A percentile compares a stretch with the other conserved stretches of the same genome.
These are phyloP conservation scores for Trypanosoma congolense DNA, from an alignment of 208 protist species.

Conservation along the genomic window DNA sequence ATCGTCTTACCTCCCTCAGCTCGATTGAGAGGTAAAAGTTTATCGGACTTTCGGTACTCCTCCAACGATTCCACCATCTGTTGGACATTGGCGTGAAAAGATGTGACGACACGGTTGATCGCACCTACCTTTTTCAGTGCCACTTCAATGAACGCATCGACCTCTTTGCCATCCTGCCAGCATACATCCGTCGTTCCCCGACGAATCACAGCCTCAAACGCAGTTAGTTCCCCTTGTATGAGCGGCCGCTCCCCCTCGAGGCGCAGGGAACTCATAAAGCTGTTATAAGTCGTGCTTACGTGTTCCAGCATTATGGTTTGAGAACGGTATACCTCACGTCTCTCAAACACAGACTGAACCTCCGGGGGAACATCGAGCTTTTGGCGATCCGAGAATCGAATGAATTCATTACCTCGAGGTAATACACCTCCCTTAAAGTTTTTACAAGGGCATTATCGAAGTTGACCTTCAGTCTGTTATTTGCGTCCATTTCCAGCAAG, in stretches of 20 bases:
- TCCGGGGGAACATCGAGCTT: slow-evolving; percentile 82
- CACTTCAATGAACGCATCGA: slow-evolving; percentile 89
- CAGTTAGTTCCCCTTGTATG: slow-evolving; percentile 80
- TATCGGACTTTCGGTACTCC: slow-evolving; percentile 72
- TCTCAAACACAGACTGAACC: slow-evolving; percentile 84
- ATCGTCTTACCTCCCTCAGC: slow-evolving; percentile 85
- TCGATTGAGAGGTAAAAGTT: slow-evolving; percentile 81
- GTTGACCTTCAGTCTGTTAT: slow-evolving; percentile 86
- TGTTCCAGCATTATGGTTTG: slow-evolving; percentile 92
- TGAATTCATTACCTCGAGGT: slow-evolving; percentile 92
- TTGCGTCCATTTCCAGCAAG: slow-evolving; percentile 69
- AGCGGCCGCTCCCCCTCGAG: slow-evolving; percentile 90
- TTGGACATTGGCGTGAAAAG: slow-evolving; percentile 87
- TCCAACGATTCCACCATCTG: slow-evolving; percentile 74
- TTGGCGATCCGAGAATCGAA: slow-evolving; percentile 54
- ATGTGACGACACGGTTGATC: slow-evolving; percentile 80
- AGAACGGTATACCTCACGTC: slow-evolving; percentile 86
- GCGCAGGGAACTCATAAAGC: slow-evolving; percentile 84
- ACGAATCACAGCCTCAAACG: slow-evolving; percentile 80
- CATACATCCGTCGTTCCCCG: slow-evolving; percentile 69
- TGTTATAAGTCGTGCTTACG: slow-evolving; percentile 93
- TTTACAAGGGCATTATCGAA: slow-evolving; percentile 95
- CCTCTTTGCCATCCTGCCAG: slow-evolving; percentile 86
- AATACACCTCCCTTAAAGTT: slow-evolving; percentile 95
- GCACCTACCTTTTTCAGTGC: slow-evolving; percentile 78